phyloP scores from a whole-genome alignment of 495 filamentous ascomycete species.

The Daldinia grandis region DNA sequence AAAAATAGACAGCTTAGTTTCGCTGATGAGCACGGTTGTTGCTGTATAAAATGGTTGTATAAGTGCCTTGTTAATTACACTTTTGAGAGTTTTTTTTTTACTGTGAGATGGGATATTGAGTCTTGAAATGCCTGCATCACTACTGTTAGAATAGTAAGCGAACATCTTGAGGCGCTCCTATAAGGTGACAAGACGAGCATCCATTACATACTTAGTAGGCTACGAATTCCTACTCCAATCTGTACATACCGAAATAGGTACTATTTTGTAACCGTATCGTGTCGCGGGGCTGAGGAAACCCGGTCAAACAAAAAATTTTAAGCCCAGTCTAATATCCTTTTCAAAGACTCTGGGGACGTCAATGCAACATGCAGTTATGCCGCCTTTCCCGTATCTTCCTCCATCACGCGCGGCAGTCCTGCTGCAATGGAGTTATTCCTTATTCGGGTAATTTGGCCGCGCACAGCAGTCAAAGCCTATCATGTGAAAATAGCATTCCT shows the following conservation, averaged over 20 bases:
- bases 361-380: not conserved
- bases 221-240: not conserved
- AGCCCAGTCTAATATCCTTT: not conserved
- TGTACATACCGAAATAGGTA: not conserved
- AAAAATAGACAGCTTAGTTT: slow-evolving; percentile 19
- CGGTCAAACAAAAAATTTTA: not conserved
- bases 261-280: not conserved
- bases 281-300: not conserved
- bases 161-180: not conserved
- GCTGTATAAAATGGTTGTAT: not conserved
- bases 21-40: not conserved
- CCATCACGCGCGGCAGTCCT: not conserved
- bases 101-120: not conserved
- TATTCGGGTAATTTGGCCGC: not conserved
- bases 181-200: not conserved
- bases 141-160: not conserved
- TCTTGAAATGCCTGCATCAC: not conserved
- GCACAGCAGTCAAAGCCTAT: not conserved
- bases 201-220: not conserved
- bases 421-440: not conserved
- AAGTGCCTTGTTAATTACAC: not conserved
- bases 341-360: not conserved
- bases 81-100: not conserved
- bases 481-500: not conserved
- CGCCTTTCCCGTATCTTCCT: not conserved